Conservation (phyloP, 345 rosid genomes). For the Litchi chinensis region DNA sequence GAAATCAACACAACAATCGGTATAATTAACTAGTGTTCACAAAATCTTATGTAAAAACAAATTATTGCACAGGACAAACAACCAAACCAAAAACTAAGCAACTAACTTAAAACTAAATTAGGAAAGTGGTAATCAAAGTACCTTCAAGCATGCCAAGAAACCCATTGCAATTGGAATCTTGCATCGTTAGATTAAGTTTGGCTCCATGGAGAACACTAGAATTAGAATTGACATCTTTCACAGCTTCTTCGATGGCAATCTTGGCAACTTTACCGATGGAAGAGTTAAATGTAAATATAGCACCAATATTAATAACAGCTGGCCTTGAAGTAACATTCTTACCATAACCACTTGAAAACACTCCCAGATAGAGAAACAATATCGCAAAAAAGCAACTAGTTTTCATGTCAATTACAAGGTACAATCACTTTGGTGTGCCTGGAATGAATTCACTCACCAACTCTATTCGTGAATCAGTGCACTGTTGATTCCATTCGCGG, state of each 20-base stretch:
- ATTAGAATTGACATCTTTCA: constrained; percentile 80
- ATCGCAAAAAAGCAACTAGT: constrained; percentile 33
- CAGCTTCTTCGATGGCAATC: constrained; percentile 85
- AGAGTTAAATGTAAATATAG: constrained; percentile 65
- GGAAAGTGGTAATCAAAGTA: constrained; percentile 29
- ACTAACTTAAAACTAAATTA: constrained; percentile 4
- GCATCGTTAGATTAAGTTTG: constrained; percentile 47
- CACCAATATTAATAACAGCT: constrained; percentile 66
- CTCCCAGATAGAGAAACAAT: constrained; percentile 36
- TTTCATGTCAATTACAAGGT: constrained; percentile 35
- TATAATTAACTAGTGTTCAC: not conserved
- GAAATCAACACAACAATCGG: constrained; percentile 28
- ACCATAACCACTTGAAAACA: constrained; percentile 37
- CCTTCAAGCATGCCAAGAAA: constrained; percentile 91
- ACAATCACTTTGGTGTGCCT: constrained; percentile 9
- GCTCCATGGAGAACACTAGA: constrained; percentile 66
- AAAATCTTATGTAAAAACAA: not conserved
- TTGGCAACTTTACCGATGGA: constrained; percentile 80
- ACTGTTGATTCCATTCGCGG: constrained; percentile 2
- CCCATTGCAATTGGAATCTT: constrained; percentile 76
- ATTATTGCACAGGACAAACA: constrained; percentile 1
- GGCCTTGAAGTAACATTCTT: constrained; percentile 60
- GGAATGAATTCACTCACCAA: constrained; percentile 18
- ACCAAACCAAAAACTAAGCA: constrained; percentile 14
- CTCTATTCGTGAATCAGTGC: constrained; percentile 6